Conservation (phyloP, 805 yeast genomes). For the Starmerella vitae region DNA sequence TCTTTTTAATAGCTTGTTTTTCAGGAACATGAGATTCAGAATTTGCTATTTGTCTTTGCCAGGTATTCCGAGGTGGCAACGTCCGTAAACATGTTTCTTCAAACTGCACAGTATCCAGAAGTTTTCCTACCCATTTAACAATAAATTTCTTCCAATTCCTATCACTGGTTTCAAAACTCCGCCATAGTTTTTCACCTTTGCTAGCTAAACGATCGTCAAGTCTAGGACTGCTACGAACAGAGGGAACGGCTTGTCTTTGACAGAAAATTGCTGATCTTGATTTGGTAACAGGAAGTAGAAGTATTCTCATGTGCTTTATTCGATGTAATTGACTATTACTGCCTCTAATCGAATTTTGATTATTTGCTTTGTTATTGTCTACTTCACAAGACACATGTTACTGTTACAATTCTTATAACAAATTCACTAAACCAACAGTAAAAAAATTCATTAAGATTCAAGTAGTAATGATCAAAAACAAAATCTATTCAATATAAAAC, state of each 20-base stretch:
- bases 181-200: slow-evolving; percentile 51
- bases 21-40: slow-evolving; percentile 19
- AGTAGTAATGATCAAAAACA: too few species aligned
- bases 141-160: slow-evolving; percentile 44
- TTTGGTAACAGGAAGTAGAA: slow-evolving; percentile 60
- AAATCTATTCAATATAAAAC: too few species aligned
- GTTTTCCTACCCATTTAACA: slow-evolving; percentile 38
- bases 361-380: too few species aligned
- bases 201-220: slow-evolving; percentile 33
- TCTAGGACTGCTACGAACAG: slow-evolving; percentile 28
- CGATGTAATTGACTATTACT: too few species aligned
- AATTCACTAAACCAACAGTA: too few species aligned
- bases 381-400: too few species aligned
- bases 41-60: slow-evolving; percentile 38
- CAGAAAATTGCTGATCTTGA: slow-evolving; percentile 51
- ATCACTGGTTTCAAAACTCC: slow-evolving; percentile 42
- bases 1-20: slow-evolving; percentile 9
- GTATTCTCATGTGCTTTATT: slow-evolving; percentile 52
- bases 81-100: slow-evolving; percentile 62
- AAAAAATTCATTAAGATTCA: too few species aligned
- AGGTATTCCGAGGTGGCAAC: slow-evolving; percentile 54
- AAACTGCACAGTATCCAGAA: slow-evolving; percentile 59
- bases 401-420: too few species aligned
- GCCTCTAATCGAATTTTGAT: too few species aligned
- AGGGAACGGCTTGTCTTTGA: slow-evolving; percentile 37